A percentile compares a stretch with the other conserved stretches of the same genome.
These are phyloP conservation scores for Colletotrichum sp. DNA, from an alignment of 2,329 filamentous ascomycete genomes.

Conservation along the genomic window DNA sequence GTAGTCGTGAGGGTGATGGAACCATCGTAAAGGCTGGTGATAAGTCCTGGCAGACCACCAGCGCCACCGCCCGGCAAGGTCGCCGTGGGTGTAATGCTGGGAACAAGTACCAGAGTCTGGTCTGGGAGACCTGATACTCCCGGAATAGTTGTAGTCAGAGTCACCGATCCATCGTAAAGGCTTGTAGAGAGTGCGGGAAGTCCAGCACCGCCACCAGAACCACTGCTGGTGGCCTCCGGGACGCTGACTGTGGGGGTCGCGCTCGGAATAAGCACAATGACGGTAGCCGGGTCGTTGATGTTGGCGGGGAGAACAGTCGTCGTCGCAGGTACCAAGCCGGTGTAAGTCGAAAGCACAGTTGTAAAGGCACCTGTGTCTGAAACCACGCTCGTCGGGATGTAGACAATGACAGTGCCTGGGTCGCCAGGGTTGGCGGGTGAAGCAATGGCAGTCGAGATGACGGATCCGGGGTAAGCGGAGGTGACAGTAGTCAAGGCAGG, in stretches of 20 bases:
- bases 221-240: background rate
- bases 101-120: background rate
- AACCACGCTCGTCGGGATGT: background rate
- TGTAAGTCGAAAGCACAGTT: conserved; percentile 8
- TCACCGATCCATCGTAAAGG: background rate
- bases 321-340: background rate
- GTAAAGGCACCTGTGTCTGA: background rate
- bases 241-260: background rate
- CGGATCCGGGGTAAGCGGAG: background rate
- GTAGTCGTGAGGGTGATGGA: background rate
- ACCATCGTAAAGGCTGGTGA: background rate
- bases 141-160: background rate
- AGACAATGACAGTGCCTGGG: conserved; percentile 4
- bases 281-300: background rate
- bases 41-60: background rate
- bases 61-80: background rate
- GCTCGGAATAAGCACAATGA: conserved; percentile 9
- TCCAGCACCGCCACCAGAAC: background rate
- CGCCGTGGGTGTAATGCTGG: background rate
- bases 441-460: background rate
- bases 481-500: background rate
- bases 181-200: background rate
- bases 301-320: conserved; percentile 11
- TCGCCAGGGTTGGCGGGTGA: conserved; percentile 12
- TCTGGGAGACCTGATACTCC: background rate